Conservation (phyloP, 805 yeast species). For the Tetrapisispora namnaoensis region DNA sequence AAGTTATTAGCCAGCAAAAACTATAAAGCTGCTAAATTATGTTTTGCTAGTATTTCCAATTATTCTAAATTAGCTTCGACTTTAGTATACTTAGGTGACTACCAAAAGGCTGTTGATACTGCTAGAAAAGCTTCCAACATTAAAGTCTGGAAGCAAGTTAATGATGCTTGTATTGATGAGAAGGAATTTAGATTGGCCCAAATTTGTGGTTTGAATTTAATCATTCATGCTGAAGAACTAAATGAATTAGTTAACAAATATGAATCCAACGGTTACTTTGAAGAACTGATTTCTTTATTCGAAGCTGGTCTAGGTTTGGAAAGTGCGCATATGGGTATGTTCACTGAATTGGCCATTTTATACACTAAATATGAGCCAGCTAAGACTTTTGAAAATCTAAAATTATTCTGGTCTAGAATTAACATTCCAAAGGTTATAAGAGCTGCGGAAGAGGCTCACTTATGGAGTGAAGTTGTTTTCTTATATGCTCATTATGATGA, state of each 20-base stretch:
- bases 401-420: slow-evolving; percentile 95
- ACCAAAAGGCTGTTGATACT: slow-evolving; percentile 95
- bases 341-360: slow-evolving; percentile 86
- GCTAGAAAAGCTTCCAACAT: slow-evolving; percentile 95
- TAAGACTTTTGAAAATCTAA: slow-evolving; percentile 90
- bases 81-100: slow-evolving; percentile 81
- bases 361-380: slow-evolving; percentile 87
- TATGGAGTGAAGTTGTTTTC: slow-evolving; percentile 95
- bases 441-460: slow-evolving; percentile 86
- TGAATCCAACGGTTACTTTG: slow-evolving; percentile 84
- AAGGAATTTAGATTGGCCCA: slow-evolving; percentile 95
- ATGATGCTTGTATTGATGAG: slow-evolving; percentile 90
- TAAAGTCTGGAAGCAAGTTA: slow-evolving; percentile 94
- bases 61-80: slow-evolving; percentile 97
- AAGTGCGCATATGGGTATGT: slow-evolving; percentile 99
- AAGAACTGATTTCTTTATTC: slow-evolving; percentile 81
- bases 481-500: slow-evolving; percentile 97
- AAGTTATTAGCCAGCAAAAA: slow-evolving; percentile 69
- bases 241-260: slow-evolving; percentile 80
- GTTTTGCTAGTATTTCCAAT: slow-evolving; percentile 79
- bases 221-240: slow-evolving; percentile 95
- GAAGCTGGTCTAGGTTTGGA: slow-evolving; percentile 94
- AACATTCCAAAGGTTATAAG: slow-evolving; percentile 94
- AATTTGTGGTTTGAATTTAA: slow-evolving; percentile 94
- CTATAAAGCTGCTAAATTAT: slow-evolving; percentile 86